Evolutionary conservation across 2,329 filamentous ascomycete genomes (phyloP), one percentile per base, ranked within the genome.

Genomic region (Exserohilum turcica): DNA sequence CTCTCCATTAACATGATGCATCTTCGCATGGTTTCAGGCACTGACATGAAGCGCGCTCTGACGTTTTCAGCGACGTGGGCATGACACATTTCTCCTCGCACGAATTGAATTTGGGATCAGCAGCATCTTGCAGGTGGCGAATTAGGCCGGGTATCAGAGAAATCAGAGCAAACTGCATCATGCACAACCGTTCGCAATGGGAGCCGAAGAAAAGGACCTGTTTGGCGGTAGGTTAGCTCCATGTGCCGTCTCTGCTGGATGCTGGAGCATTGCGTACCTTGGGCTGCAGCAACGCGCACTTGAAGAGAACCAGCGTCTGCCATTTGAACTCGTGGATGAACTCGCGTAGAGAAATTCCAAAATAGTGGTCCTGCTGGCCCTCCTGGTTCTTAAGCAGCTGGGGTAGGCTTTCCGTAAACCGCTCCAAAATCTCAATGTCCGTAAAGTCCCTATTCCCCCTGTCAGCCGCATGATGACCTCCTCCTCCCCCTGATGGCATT

Each of bases 171-270:
- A 97, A 99, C 75, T 99, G 94, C 77, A 96, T 92, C 90, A 97
- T 96, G 83, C 94, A 99, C 63, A 99, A 79, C 60, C 90, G 85
- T 76, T 99, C 94, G 75, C 94, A 97, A 65, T 92, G 87, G n/a
- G 93, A 92, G 57, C 94, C 92, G 68, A 97, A 99, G 79, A 99
- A 97, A 48, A 99, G 86, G 89, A 97, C 97, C 92, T 96, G 64
- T 0, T 24, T 0, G 12, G 21, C 13, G 56, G 71, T 32, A 72
- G 63, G 38, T 29, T 21, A 10, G n/a, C 28, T 19, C 8, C 4
- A 12, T 27, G 7, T 12, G 9, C 19, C 24, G 19, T n/a, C 19
- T 35, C 28, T 24, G 16, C 8, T 18, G 15, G 6, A n/a, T 4
- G 21, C 10, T 6, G 21, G 13, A 15, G 3, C 16, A 39, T 31